Evolutionary conservation across 306 rosid genomes (phyloP).

Genomic region (Astragalus glycyphyllos): DNA sequence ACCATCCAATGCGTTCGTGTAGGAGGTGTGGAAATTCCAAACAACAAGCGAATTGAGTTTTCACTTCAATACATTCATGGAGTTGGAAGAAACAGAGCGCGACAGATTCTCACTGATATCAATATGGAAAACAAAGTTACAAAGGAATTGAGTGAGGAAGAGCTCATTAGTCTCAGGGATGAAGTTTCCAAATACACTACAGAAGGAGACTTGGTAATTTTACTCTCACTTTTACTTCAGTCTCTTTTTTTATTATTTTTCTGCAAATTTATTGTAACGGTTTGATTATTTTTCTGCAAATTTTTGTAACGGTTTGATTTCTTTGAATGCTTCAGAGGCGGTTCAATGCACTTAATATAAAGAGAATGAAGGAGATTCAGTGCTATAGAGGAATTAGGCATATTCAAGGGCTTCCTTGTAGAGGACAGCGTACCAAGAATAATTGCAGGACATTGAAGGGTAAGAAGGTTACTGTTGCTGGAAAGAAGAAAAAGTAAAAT

Average conservation of each 20-base stretch:
- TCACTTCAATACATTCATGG: slow-evolving; percentile 95
- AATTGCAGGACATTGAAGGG: slow-evolving; percentile 96
- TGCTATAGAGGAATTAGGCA: slow-evolving; percentile 93
- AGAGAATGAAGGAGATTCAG: slow-evolving; percentile 93
- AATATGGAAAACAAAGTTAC: slow-evolving; percentile 83
- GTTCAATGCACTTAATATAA: slow-evolving; percentile 80
- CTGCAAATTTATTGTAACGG: background rate
- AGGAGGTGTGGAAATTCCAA: slow-evolving; percentile 92
- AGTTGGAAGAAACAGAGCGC: slow-evolving; percentile 75
- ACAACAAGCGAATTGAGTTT: slow-evolving; percentile 79
- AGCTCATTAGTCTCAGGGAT: slow-evolving; percentile 74
- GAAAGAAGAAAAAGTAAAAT: slow-evolving; percentile 72
- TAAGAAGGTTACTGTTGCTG: slow-evolving; percentile 83
- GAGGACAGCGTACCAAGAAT: slow-evolving; percentile 95
- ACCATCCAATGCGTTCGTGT: slow-evolving; percentile 79
- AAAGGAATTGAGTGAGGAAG: slow-evolving; percentile 80
- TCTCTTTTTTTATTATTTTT: background rate
- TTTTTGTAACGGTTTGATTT: slow-evolving; percentile 7
- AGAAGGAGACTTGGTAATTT: slow-evolving; percentile 88
- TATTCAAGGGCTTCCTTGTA: slow-evolving; percentile 88
- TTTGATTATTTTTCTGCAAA: background rate
- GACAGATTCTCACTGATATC: slow-evolving; percentile 68
- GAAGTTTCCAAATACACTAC: slow-evolving; percentile 86
- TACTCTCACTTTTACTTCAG: background rate
- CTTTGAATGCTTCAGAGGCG: slow-evolving; percentile 67